Evolutionary conservation across 2,329 filamentous ascomycete genomes (phyloP), one percentile per base, ranked within the genome.

Genomic region (Colletotrichum cordylinicola): DNA sequence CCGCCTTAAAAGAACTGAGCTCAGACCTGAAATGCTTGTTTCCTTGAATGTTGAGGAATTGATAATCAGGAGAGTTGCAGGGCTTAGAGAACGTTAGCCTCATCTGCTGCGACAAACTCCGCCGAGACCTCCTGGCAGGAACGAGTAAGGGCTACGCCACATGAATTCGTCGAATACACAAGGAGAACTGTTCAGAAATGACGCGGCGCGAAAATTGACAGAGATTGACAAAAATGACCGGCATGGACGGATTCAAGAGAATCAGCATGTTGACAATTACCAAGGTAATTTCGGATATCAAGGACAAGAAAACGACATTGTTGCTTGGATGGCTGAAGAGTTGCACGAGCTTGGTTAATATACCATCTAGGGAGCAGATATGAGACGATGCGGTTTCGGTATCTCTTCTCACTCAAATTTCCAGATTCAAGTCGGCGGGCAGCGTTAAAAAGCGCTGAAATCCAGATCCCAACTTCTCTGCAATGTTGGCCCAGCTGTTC

Each of bases 21-120:
- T n/a, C 18, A n/a, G 39, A 43, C 18, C 2, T 8, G 10, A 43
- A 2, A n/a, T 43, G 1, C 1, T n/a, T 3, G 2, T n/a, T 1
- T 43, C 16, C 37, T 43, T 18, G 8, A 43, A 29, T 27, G 24
- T 27, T 27, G 24, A 27, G 24, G 24, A 27, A 27, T 27, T 4
- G 24, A 27, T 27, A 27, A 27, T 27, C 24, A 27, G 4, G 24
- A 27, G 24, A 27, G 24, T 27, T 27, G 39, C 3, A n/a, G 3
- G 39, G 3, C 6, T 6, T 4, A 5, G 3, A 48, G 18, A 12
- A 48, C 10, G 5, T 6, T 12, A 9, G 39, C 3, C 18, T n/a
- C 3, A 48, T n/a, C 18, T 48, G 9, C 18, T 1, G n/a, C 9
- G 6, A 9, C 9, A 10, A 12, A n/a, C 5, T 48, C 18, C 10